Evolutionary conservation across 1,284 basidiomycete genomes (phyloP), one percentile per base, ranked within the genome.

Genomic region (Irpex sp.): DNA sequence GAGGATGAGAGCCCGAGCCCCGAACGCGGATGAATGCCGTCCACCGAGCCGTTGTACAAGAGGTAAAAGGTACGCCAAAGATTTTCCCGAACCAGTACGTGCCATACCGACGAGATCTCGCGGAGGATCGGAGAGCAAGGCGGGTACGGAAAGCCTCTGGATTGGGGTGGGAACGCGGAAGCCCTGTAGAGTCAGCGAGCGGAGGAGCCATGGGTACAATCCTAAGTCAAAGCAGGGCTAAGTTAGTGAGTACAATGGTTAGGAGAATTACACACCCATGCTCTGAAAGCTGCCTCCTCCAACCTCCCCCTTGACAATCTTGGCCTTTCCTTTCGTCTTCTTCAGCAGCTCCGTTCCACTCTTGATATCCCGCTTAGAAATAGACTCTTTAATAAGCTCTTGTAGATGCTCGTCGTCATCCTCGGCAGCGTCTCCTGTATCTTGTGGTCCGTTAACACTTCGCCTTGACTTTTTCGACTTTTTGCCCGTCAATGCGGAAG

Each of bases 71-170:
- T 97, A 99, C 43, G 97, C 97, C 33, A 99, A 84, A 11, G 97
- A 98, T 78, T 99, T 99, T 65, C 97, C 97, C 0, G 96, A 98
- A 62, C 97, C 97, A 0, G 97, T 99, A 17, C 97, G 84, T 21
- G 97, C 97, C 97, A 99, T 99, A 60, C 95, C 97, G 17, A 99
- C 93, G 7, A 99, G 88, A 77, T 99, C 97, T 58, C 94, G 82
- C 1, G 96, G 94, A 49, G 97, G 96, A 57, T 84, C 86, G 4
- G 90, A 77, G 37, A 99, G 84, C 51, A 98, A 85, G 35, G 89
- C 81, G 0, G 97, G 97, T 59, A 99, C 93, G 2, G 95, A 83
- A 15, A 93, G 84, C 7, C 97, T 86, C 76, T 99, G 97, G 58
- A 99, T 99, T 0, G 97, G 97, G 0, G 97, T 99, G 9, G 97